Evolutionary conservation across 306 rosid genomes (phyloP).

Genomic region (Begonia fuchsioides): DNA sequence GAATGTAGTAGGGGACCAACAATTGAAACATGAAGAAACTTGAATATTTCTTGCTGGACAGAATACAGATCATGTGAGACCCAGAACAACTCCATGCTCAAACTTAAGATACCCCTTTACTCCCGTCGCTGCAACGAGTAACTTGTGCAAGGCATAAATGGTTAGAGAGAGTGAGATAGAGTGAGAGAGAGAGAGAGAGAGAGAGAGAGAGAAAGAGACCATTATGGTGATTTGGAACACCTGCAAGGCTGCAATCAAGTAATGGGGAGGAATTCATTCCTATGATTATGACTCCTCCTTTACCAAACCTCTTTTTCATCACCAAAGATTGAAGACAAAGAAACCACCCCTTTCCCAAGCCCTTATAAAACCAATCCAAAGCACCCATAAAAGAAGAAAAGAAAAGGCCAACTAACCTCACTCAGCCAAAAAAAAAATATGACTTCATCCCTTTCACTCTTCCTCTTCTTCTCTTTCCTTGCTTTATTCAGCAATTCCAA

Average conservation of each 20-base stretch:
- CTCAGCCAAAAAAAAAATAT: no score
- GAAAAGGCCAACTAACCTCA: no score
- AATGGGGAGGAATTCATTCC: conserved; percentile 11
- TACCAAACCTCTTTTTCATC: conserved; percentile 22
- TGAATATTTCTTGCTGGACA: background rate
- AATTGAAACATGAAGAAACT: background rate
- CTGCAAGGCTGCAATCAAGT: conserved; percentile 1
- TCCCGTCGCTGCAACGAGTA: conserved; percentile 2
- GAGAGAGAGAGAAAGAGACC: conserved; percentile 2
- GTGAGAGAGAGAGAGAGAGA: no score
- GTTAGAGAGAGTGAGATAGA: background rate
- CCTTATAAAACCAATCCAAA: conserved; percentile 56
- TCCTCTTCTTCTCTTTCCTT: conserved; percentile 28
- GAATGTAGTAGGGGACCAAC: background rate
- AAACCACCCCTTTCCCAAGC: conserved; percentile 29
- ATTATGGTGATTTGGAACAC: conserved; percentile 13
- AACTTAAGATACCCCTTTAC: conserved; percentile 14
- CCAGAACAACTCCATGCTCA: no score
- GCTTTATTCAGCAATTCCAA: conserved; percentile 24
- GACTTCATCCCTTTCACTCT: conserved; percentile 18
- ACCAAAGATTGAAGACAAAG: conserved; percentile 41
- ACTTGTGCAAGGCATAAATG: conserved; percentile 9
- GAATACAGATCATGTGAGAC: background rate
- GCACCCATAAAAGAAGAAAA: no score
- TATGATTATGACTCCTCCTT: conserved; percentile 51